Evolutionary conservation across 179 eudicot species (phyloP).

Genomic region (Camellia oleifera): DNA sequence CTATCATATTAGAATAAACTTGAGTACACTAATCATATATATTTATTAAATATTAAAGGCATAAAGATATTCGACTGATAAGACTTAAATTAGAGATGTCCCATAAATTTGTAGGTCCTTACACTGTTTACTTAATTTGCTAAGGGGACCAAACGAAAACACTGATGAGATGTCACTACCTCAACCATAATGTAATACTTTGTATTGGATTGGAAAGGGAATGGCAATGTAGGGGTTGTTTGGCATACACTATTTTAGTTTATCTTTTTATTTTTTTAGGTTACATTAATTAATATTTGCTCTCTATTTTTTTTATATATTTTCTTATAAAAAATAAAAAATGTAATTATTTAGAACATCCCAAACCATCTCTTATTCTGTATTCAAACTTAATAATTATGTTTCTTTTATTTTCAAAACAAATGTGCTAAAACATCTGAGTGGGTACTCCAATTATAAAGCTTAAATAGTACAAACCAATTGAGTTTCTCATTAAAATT

Average conservation of each 20-base stretch:
- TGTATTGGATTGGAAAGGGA: too few relatives aligned
- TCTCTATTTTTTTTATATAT: too few relatives aligned
- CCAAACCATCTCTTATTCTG: neutral
- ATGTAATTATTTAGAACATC: too few relatives aligned
- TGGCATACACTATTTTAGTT: too few relatives aligned
- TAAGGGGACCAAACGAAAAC: neutral
- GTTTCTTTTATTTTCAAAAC: neutral
- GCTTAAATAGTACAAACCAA: too few relatives aligned
- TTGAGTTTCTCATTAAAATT: too few relatives aligned
- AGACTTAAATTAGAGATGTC: neutral
- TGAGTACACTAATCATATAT: neutral
- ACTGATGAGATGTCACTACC: constrained; percentile 13
- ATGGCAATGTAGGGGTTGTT: neutral
- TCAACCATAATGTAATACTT: neutral
- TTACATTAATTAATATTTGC: too few relatives aligned
- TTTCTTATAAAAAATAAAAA: too few relatives aligned
- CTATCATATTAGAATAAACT: too few relatives aligned
- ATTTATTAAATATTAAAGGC: neutral
- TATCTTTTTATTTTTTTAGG: too few relatives aligned
- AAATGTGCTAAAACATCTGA: too few relatives aligned
- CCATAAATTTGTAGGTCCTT: constrained; percentile 3
- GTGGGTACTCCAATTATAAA: too few relatives aligned
- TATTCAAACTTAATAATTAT: neutral
- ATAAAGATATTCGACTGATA: neutral
- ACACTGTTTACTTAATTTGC: neutral